Percentiles rank a stretch among this genome's conserved stretches.
These are phyloP conservation scores for Magnaporthiopsis incrustans DNA, from an alignment of 2,329 filamentous ascomycete species.

Conservation along the genomic window DNA sequence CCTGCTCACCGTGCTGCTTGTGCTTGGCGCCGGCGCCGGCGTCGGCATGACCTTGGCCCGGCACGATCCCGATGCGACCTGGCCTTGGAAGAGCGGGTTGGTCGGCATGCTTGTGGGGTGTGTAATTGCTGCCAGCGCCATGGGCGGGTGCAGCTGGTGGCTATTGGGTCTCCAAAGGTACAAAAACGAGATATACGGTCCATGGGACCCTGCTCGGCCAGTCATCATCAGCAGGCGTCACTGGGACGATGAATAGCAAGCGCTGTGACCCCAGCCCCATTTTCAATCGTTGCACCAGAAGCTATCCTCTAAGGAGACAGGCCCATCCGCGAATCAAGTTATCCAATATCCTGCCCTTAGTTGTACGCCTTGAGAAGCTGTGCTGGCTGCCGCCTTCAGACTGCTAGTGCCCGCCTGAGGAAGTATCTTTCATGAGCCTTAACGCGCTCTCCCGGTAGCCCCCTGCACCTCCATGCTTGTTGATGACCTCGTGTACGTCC, in stretches of 20 bases:
- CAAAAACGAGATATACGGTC: slow-evolving; percentile 97
- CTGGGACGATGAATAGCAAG: slow-evolving; percentile 33
- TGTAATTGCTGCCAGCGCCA: slow-evolving; percentile 66
- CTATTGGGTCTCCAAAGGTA: slow-evolving; percentile 95
- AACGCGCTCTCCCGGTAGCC: slow-evolving; percentile 53
- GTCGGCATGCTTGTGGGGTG: slow-evolving; percentile 70
- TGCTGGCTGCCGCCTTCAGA: not conserved
- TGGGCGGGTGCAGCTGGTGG: slow-evolving; percentile 97
- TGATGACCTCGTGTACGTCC: slow-evolving; percentile 36
- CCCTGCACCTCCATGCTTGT: slow-evolving; percentile 45
- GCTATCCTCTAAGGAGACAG: not conserved
- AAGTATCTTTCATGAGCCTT: slow-evolving; percentile 48
- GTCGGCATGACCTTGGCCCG: slow-evolving; percentile 56
- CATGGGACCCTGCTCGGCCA: slow-evolving; percentile 92
- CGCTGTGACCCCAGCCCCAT: not conserved
- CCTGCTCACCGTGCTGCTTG: slow-evolving; percentile 63
- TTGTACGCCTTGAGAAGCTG: too few relatives aligned
- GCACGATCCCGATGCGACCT: slow-evolving; percentile 27
- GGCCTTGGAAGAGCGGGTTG: slow-evolving; percentile 48
- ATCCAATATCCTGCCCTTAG: not conserved
- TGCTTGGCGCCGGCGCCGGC: slow-evolving; percentile 72
- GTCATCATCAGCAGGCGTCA: slow-evolving; percentile 64
- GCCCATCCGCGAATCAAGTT: not conserved
- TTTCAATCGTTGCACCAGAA: not conserved
- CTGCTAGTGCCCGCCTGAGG: slow-evolving; percentile 13